A percentile compares a stretch with the other conserved stretches of the same genome.
These are phyloP conservation scores for Physaria fendleri DNA, from an alignment of 345 rosid genomes.

Conservation along the genomic window DNA sequence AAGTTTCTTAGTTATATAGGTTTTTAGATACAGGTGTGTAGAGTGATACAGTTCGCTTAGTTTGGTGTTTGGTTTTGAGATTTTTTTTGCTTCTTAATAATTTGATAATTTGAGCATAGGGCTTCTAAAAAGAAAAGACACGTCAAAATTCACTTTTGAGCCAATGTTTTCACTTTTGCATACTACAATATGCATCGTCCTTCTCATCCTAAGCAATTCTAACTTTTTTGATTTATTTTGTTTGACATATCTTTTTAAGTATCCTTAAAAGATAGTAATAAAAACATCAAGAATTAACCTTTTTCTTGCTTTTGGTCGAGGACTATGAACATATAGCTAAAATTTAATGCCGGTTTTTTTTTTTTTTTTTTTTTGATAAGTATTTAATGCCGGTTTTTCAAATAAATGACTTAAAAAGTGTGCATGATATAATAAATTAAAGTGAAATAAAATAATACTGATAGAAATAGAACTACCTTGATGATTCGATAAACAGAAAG, in stretches of 20 bases:
- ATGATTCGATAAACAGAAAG: constrained; percentile 20
- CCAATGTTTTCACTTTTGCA: constrained; percentile 26
- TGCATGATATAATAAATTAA: neutral
- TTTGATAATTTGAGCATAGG: neutral
- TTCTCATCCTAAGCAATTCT: constrained; percentile 2
- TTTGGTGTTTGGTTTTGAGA: neutral
- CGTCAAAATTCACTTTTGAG: constrained; percentile 2
- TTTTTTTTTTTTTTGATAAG: no score
- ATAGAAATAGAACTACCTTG: no score
- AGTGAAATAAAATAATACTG: neutral
- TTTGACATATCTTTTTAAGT: constrained; percentile 7
- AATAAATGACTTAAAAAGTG: neutral
- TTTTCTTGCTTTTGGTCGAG: constrained; percentile 17
- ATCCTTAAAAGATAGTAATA: constrained; percentile 6
- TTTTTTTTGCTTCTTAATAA: neutral
- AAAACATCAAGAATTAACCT: constrained; percentile 6
- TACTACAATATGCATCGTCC: constrained; percentile 16
- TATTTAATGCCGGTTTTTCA: no score
- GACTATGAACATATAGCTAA: constrained; percentile 9
- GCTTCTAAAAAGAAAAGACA: neutral
- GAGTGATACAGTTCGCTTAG: neutral
- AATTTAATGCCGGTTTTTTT: neutral
- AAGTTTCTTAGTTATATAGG: neutral
- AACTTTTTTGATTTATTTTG: constrained; percentile 1
- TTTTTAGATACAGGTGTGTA: neutral